Evolutionary conservation across 768 basidiomycete species (phyloP), one percentile per base, ranked within the genome.

Genomic region (Pulveroboletus sp.): DNA sequence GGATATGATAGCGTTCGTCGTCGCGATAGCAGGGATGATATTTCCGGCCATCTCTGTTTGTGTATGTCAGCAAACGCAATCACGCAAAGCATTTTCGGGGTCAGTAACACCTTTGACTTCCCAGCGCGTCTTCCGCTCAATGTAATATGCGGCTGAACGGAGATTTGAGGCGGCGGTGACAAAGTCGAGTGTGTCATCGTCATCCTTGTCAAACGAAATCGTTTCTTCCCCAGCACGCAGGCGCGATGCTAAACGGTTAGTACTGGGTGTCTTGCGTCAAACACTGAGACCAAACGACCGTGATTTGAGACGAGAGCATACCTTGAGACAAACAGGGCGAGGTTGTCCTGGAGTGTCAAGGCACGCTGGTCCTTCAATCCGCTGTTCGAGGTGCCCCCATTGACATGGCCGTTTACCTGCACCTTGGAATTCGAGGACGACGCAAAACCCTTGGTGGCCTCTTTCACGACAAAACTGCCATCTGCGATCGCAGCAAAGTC

Each of bases 11-110:
- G 96, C 96, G 66, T 99, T 99, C 21, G 96, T 99, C 4, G 96
- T 99, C 5, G 96, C 96, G 60, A 99, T 98, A 1, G 96, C 96
- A 6, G 96, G 96, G 56, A 98, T 99, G 61, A 99, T 98, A 69
- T 99, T 99, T 9, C 96, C 96, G 0, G 96, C 96, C 91, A 97
- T 98, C 70, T 97, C 94, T 95, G 66, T 21, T 21, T 18, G 15
- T 15, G 15, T 3, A 15, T 14, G 6, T 52, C 32, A 47, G 43
- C 15, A 15, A n/a, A 36, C 4, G 14, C 27, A 12, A 33, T 27
- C n/a, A 38, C 21, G 21, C 21, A 21, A 3, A 21, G 21, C 21
- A 3, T 21, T 21, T 21, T 21, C 21, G 21, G 3, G 21, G 3
- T 21, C 2, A 21, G 21, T 2, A 21, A 21, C 46, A 90, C 93